Evolutionary conservation across 2,329 filamentous ascomycete species (phyloP).

Genomic region (Fonsecaea pedrosoi): DNA sequence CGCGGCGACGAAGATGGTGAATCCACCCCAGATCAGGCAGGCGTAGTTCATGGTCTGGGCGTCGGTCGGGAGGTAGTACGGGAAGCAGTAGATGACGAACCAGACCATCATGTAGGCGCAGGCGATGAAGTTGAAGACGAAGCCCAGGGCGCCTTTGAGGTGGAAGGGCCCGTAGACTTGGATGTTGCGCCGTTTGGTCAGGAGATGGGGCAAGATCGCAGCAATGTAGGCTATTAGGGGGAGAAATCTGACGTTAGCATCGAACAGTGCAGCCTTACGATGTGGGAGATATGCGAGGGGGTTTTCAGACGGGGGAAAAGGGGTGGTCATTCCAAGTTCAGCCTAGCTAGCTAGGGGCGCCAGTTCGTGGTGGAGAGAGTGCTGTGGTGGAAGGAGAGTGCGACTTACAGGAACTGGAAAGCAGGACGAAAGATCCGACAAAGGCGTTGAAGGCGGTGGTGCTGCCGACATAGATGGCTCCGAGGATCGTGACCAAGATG

Average conservation of each 20-base stretch:
- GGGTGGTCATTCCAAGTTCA: too few species aligned
- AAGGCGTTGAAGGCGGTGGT: slow-evolving; percentile 61
- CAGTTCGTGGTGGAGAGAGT: too few species aligned
- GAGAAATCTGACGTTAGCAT: background rate
- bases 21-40: slow-evolving; percentile 59
- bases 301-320: too few species aligned
- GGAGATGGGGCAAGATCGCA: slow-evolving; percentile 60
- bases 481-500: slow-evolving; percentile 59
- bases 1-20: slow-evolving; percentile 57
- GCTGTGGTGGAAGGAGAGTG: background rate
- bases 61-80: slow-evolving; percentile 55
- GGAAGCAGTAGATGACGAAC: slow-evolving; percentile 66
- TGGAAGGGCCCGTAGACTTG: slow-evolving; percentile 59
- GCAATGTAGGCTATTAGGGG: slow-evolving; percentile 53
- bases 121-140: slow-evolving; percentile 57
- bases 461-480: slow-evolving; percentile 56
- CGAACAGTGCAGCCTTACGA: background rate
- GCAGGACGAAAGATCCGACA: slow-evolving; percentile 64
- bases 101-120: slow-evolving; percentile 63
- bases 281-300: too few species aligned
- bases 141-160: slow-evolving; percentile 58
- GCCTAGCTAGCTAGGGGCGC: too few species aligned
- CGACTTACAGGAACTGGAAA: slow-evolving; percentile 56
- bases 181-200: slow-evolving; percentile 58
- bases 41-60: slow-evolving; percentile 62